Conservation (phyloP, 805 yeast species). For the Cyberlindnera subsufficiens region DNA sequence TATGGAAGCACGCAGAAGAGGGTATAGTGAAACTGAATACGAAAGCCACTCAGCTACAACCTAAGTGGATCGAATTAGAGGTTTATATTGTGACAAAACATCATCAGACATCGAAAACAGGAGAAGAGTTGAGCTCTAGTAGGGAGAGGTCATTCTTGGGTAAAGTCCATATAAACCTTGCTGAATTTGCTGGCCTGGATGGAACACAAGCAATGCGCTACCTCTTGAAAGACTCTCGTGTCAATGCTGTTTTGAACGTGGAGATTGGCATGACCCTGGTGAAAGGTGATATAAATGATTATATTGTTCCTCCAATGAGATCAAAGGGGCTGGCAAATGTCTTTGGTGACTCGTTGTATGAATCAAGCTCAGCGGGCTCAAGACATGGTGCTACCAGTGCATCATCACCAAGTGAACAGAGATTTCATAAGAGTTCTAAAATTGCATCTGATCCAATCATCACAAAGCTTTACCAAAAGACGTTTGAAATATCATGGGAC, state of each 20-base stretch:
- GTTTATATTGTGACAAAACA: slow-evolving; percentile 33
- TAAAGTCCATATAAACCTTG: slow-evolving; percentile 53
- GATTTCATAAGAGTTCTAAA: slow-evolving; percentile 11
- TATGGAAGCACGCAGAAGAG: slow-evolving; percentile 37
- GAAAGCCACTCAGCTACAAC: slow-evolving; percentile 29
- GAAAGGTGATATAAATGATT: slow-evolving; percentile 38
- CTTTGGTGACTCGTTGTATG: slow-evolving; percentile 15
- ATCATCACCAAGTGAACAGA: slow-evolving; percentile 6
- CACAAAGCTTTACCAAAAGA: slow-evolving; percentile 42
- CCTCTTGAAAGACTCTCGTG: slow-evolving; percentile 69
- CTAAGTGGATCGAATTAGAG: slow-evolving; percentile 34
- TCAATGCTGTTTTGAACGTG: slow-evolving; percentile 71
- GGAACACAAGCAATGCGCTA: slow-evolving; percentile 50
- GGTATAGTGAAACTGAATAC: slow-evolving; percentile 36
- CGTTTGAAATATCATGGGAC: slow-evolving; percentile 61
- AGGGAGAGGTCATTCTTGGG: slow-evolving; percentile 51
- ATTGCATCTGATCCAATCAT: slow-evolving; percentile 41
- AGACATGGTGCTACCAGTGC: slow-evolving; percentile 7
- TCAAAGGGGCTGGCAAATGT: slow-evolving; percentile 48
- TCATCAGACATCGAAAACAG: slow-evolving; percentile 5
- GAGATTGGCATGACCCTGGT: slow-evolving; percentile 44
- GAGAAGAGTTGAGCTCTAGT: slow-evolving; percentile 1
- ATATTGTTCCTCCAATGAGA: slow-evolving; percentile 33
- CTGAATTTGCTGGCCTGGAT: slow-evolving; percentile 58
- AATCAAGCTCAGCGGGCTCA: slow-evolving; percentile 8